phyloP scores from a whole-genome alignment of 306 rosid species.

The barrel medic (Medicago truncatula) region MtrunA17r5.0-ANR NC_053045.1:29280501-29281000 shows the following conservation, averaged over 20 bases:
- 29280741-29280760: slow-evolving; percentile 25
- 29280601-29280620: too few relatives aligned
- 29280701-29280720: slow-evolving; percentile 25
- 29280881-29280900: not conserved
- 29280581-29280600: too few relatives aligned
- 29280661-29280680: too few relatives aligned
- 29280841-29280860: slow-evolving; percentile 10
- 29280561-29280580: too few relatives aligned
- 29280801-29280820: slow-evolving; percentile 10
- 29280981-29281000: slow-evolving; percentile 73
- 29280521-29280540: too few relatives aligned
- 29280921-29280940: slow-evolving; percentile 9
- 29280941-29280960: slow-evolving; percentile 70
- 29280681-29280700: slow-evolving; percentile 4
- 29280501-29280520: too few relatives aligned
- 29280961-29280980: slow-evolving; percentile 55
- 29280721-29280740: slow-evolving; percentile 19
- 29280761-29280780: slow-evolving; percentile 10
- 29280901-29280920: slow-evolving; percentile 1
- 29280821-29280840: not conserved
- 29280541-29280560: too few relatives aligned
- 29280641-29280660: too few relatives aligned
- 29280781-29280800: slow-evolving; percentile 9
- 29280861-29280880: slow-evolving; percentile 6
- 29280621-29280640: too few relatives aligned